Base-by-base conservation (phyloP, 345 rosid species). In the Erodium maritimum region DNA sequence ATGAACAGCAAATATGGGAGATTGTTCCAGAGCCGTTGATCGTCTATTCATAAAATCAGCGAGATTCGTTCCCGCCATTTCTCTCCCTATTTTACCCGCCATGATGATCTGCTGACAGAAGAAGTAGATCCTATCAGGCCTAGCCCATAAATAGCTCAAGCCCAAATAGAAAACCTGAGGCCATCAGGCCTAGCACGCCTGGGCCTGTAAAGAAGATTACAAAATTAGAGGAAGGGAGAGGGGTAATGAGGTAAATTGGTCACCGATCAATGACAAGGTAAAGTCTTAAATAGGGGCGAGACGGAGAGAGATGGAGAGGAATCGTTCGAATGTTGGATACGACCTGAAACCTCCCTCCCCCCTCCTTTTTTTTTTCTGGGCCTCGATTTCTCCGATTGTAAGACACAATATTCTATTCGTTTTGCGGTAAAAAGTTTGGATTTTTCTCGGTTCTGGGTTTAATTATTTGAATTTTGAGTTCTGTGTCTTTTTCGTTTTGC, bases 191-290 rank as follows among this genome's bases (percentile, higher is more conserved):
- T 6, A 51, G n/a, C 4, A 2, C 17, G 21, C 0, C 2, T 0
- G 19, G 21, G 0, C 12, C 48, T 3, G 17, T 17, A 5, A 42
- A 52, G 33, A 48, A 55, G 29, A 19, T 21, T 1, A 6, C 17
- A 58, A 25, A 61, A 67, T 60, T 61, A 50, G 9, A 4, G 51
- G 4, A 34, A 17, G 17, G 2, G 0, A 12, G 2, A n/a, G 56
- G 60, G 70, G 70, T 12, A 60, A 18, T 9, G 51, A 11, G 13
- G 17, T 61, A 5, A 50, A 12, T 51, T 9, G 48, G 14, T 18
- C 52, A 8, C 61, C 70, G 57, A 67, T 56, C 61, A 5, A 37
- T 60, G 65, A 19, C 34, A 61, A 67, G 22, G 71, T 51, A 23
- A 20, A 56, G 65, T 50, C 53, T 61, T 61, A 29, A 61, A 33